Base-by-base conservation (phyloP, 1,284 basidiomycete genomes). In the Ustilago curta region DNA sequence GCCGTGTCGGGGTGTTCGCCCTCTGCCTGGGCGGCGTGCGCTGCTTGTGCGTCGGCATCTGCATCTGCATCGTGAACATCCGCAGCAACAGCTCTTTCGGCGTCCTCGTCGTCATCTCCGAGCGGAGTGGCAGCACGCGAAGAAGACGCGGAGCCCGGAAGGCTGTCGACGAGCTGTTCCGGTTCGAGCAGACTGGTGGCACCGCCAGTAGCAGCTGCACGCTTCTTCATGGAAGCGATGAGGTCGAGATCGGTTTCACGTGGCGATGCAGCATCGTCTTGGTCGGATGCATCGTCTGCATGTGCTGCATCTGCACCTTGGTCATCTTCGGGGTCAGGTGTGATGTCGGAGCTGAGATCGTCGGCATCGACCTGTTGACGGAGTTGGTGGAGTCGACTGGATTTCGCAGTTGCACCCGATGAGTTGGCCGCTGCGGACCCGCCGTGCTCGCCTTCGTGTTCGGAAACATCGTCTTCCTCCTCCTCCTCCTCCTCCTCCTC, bases 171-270 rank as follows among this genome's bases (percentile, higher is more conserved):
- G 21, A 77, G 68, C 45, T 68, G 71, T 29, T 77, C 71, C 35
- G 76, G 65, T 51, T 72, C 70, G 31, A 81, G 60, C 4, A 81
- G 66, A 37, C 79, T 81, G 12, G 76, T 75, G 8, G 79, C 79
- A 19, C 79, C 79, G 12, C 79, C 79, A 1, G 79, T 81, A 7
- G 79, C 79, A 12, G 79, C 79, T 18, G 79, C 79, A 7, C 79
- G 77, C 60, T 77, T 76, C 65, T 81, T 81, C 61, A 76, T 76
- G n/a, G 73, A 68, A 2, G 73, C 73, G 19, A 76, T 76, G 43
- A 76, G 64, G 47, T 70, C 68, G 29, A 76, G 73, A 31, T 71
- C 65, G 40, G 64, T 68, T 6, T 59, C 62, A 55, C 69, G 68
- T 12, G 57, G 68, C 5, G 68, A 68, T 27, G 57, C 74, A n/a